These are phyloP conservation scores for Phialocephala subalpina DNA, from an alignment of 2,329 filamentous ascomycete species.

Conservation along the genomic window DNA sequence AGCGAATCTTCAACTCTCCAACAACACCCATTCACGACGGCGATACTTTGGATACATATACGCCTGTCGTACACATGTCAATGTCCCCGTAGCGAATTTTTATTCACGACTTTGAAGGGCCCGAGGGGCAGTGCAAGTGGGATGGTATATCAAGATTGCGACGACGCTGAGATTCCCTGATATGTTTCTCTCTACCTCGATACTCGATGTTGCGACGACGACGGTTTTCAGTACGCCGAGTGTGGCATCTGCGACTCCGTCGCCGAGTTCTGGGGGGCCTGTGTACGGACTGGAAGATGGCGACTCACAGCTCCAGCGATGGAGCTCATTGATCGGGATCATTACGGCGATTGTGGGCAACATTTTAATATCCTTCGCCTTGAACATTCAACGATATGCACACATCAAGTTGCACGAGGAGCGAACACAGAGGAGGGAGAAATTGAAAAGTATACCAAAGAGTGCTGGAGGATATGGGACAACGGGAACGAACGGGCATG, in stretches of 20 bases:
- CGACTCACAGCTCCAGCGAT: constrained; percentile 66
- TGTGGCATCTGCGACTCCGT: not conserved
- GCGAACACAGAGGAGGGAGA: constrained; percentile 64
- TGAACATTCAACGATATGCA: constrained; percentile 96
- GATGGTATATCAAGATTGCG: constrained; percentile 30
- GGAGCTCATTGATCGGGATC: constrained; percentile 96
- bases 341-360: constrained; percentile 92
- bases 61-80: not conserved
- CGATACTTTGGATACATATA: not conserved
- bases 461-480: constrained; percentile 50
- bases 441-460: constrained; percentile 57
- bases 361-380: constrained; percentile 89
- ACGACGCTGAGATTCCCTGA: constrained; percentile 24
- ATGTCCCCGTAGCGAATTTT: constrained; percentile 1
- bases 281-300: constrained; percentile 37
- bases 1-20: not conserved
- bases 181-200: constrained; percentile 41
- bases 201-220: constrained; percentile 31
- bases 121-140: constrained; percentile 30
- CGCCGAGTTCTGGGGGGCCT: not conserved
- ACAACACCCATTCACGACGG: not conserved
- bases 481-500: constrained; percentile 28
- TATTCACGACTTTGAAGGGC: constrained; percentile 5
- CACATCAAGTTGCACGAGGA: constrained; percentile 85
- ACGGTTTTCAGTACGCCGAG: constrained; percentile 23